Evolutionary conservation across 176 grass and related monocot species (phyloP).

Genomic region (Triticum turgidum): DNA sequence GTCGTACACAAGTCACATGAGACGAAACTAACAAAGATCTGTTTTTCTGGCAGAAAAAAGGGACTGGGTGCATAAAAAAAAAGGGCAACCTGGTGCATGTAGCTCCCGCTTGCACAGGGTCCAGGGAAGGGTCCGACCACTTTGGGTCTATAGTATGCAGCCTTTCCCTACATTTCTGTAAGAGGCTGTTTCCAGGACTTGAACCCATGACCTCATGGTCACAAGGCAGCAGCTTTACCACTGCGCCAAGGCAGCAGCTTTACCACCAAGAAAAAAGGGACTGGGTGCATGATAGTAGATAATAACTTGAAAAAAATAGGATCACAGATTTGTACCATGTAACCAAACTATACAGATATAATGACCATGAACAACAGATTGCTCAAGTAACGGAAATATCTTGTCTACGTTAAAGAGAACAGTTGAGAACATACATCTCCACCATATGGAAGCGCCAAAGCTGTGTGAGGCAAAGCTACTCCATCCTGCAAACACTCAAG

Average conservation of each 20-base stretch:
- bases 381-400: background rate
- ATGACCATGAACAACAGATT: background rate
- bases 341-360: background rate
- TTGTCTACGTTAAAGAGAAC: background rate
- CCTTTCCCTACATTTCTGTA: too few relatives aligned
- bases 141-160: too few relatives aligned
- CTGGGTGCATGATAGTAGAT: background rate
- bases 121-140: too few relatives aligned
- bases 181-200: too few relatives aligned
- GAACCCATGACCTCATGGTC: too few relatives aligned
- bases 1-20: background rate
- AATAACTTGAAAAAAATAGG: background rate
- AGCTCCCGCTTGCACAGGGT: too few relatives aligned
- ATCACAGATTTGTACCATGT: background rate
- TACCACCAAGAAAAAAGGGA: background rate
- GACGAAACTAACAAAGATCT: background rate
- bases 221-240: too few relatives aligned
- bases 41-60: background rate
- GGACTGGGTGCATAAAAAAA: background rate
- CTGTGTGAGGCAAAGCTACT: constrained; percentile 91
- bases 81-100: too few relatives aligned
- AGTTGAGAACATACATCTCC: constrained; percentile 67
- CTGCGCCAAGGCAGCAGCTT: too few relatives aligned
- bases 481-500: constrained; percentile 76
- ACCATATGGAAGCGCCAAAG: constrained; percentile 76